Percentiles rank a stretch among this genome's conserved stretches.
Evolutionary conservation across 1,284 basidiomycete species (phyloP).

Genomic region (Cryptococcus maquisensis): DNA sequence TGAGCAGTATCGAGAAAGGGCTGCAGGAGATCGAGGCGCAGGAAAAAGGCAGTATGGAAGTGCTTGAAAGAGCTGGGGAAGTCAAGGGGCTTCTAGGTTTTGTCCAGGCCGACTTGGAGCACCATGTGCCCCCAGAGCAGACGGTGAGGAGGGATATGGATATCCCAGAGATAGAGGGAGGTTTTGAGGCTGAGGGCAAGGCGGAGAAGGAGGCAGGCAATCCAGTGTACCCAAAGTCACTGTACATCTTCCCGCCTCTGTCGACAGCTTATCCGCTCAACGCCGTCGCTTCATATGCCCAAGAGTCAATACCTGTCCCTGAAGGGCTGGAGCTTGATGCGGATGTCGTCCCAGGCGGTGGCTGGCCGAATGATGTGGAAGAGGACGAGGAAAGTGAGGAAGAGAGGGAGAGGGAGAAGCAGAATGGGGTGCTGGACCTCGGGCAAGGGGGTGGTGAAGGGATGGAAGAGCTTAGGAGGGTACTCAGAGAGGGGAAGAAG

Average conservation of each 20-base stretch:
- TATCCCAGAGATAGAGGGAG: constrained; percentile 43
- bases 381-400: constrained; percentile 37
- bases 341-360: constrained; percentile 65
- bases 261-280: constrained; percentile 78
- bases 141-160: background rate
- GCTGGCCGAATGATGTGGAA: constrained; percentile 23
- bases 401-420: constrained; percentile 38
- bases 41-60: constrained; percentile 63
- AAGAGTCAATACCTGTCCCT: constrained; percentile 73
- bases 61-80: constrained; percentile 88
- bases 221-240: constrained; percentile 67
- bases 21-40: constrained; percentile 56
- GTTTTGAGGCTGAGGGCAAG: constrained; percentile 32
- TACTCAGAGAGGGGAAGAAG: constrained; percentile 49
- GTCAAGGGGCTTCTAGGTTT: constrained; percentile 73
- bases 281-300: constrained; percentile 74
- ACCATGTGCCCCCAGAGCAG: constrained; percentile 49
- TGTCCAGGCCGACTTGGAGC: constrained; percentile 70
- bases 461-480: constrained; percentile 48
- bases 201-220: constrained; percentile 6
- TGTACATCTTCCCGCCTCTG: constrained; percentile 79
- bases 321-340: constrained; percentile 77
- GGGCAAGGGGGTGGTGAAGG: constrained; percentile 43
- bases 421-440: constrained; percentile 23
- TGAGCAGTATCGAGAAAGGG: constrained; percentile 59